Evolutionary conservation across 345 rosid genomes (phyloP), one percentile per base, ranked within the genome.

Genomic region (Citrus inodora): DNA sequence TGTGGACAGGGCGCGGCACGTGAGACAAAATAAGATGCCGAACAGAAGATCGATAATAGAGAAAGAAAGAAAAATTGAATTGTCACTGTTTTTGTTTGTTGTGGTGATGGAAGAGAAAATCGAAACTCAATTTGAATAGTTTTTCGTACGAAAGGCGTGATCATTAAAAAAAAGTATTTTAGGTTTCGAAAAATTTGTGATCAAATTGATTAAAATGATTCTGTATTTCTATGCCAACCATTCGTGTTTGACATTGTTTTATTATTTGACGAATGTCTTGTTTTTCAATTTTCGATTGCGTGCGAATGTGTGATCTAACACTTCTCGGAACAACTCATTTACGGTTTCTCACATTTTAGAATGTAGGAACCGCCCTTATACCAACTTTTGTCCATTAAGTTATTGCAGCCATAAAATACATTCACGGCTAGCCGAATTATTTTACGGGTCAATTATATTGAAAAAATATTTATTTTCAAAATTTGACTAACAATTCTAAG

Each of bases 1-100:
- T 78, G 74, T 76, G 25, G 25, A 22, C 60, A 51, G 67, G 22
- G 25, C 37, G 27, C 35, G 51, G 73, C 81, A 74, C 84, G 79
- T 61, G 71, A 55, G 64, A 62, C 74, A 70, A 25, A 25, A 40
- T 62, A 35, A 53, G 59, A 33, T 62, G 77, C 77, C 77, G 11
- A 74, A 9, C 58, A 17, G 0, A 25, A 13, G 7, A 40, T 9
- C 13, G 3, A 59, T 6, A 24, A 35, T 9, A 11, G 7, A 30
- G 21, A n/a, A 3, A 19, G 33, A 70, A 70, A 7, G 61, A 40
- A 67, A 67, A 37, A n/a, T 59, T 67, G 58, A 62, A 58, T 79
- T 17, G 65, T 42, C 42, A 48, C 68, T 27, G 16, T 55, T 56
- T 2, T 24, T 24, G 3, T 24, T 25, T 55, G 21, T 1, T 28